These are phyloP conservation scores for Thelephora aurantiotincta DNA, from an alignment of 768 basidiomycete genomes.

Conservation along the genomic window DNA sequence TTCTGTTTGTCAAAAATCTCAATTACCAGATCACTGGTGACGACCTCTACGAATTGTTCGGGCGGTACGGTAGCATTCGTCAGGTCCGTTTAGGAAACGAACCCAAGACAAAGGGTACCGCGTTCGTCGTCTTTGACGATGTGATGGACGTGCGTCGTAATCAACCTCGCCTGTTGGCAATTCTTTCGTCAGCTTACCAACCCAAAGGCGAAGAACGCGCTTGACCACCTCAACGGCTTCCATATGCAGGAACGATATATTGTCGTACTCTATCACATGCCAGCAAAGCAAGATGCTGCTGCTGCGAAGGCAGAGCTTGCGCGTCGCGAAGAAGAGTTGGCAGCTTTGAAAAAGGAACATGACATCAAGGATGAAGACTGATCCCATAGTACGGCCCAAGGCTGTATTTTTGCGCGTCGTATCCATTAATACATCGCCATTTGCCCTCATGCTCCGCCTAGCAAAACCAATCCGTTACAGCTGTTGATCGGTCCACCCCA, in stretches of 20 bases:
- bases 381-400: constrained; percentile 8
- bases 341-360: constrained; percentile 75
- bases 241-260: constrained; percentile 97
- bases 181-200: constrained; percentile 7
- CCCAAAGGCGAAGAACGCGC: constrained; percentile 81
- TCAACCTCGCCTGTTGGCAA: not conserved
- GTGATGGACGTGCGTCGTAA: constrained; percentile 71
- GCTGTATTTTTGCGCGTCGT: not conserved
- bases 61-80: constrained; percentile 91
- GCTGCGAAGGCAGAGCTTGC: constrained; percentile 88
- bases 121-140: constrained; percentile 93
- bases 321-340: constrained; percentile 80
- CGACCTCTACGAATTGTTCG: constrained; percentile 93
- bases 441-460: not conserved
- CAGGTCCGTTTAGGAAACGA: constrained; percentile 92
- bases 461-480: not conserved
- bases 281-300: constrained; percentile 90
- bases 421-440: no score
- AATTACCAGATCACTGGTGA: constrained; percentile 89
- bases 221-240: constrained; percentile 95
- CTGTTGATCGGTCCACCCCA: not conserved
- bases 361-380: constrained; percentile 62
- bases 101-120: constrained; percentile 87
- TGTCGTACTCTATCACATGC: constrained; percentile 96
- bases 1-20: constrained; percentile 87